Conservation (phyloP, 352 stramenopile species). For the Elongisporangium prolatum region DNA sequence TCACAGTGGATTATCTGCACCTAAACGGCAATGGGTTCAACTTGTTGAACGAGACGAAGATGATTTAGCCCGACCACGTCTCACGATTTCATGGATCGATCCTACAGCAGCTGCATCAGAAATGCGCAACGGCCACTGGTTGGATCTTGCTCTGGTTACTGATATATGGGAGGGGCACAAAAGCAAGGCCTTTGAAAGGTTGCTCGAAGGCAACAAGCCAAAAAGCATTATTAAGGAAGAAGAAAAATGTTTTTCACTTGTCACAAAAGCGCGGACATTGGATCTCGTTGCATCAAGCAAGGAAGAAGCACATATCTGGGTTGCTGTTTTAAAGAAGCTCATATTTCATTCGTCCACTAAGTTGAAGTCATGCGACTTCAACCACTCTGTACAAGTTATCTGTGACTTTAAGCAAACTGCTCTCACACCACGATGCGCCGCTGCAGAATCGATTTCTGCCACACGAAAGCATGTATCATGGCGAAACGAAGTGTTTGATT, state of each 20-base stretch:
- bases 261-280: slow-evolving; percentile 50
- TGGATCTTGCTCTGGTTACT: slow-evolving; percentile 44
- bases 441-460: slow-evolving; percentile 10
- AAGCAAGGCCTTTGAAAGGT: slow-evolving; percentile 59
- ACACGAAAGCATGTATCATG: slow-evolving; percentile 46
- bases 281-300: slow-evolving; percentile 78
- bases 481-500: slow-evolving; percentile 58
- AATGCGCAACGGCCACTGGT: slow-evolving; percentile 23
- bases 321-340: slow-evolving; percentile 34
- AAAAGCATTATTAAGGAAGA: slow-evolving; percentile 36
- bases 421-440: slow-evolving; percentile 18
- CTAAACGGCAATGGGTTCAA: slow-evolving; percentile 61
- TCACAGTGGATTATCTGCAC: slow-evolving; percentile 20
- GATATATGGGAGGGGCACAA: slow-evolving; percentile 52
- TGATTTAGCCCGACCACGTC: slow-evolving; percentile 9
- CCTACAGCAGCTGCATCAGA: slow-evolving; percentile 36
- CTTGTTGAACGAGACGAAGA: slow-evolving; percentile 16
- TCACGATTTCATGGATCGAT: slow-evolving; percentile 69
- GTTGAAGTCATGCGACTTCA: not conserved
- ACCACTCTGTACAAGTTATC: slow-evolving; percentile 33
- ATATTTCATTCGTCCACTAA: slow-evolving; percentile 17
- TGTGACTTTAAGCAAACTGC: slow-evolving; percentile 41
- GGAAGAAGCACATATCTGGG: slow-evolving; percentile 68
- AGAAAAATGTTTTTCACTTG: slow-evolving; percentile 68
- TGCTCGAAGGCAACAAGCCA: slow-evolving; percentile 27